Percentiles rank a stretch among this genome's conserved stretches.
Conservation (phyloP, 495 filamentous ascomycete species). For the Hyaloscypha finlandica region DNA sequence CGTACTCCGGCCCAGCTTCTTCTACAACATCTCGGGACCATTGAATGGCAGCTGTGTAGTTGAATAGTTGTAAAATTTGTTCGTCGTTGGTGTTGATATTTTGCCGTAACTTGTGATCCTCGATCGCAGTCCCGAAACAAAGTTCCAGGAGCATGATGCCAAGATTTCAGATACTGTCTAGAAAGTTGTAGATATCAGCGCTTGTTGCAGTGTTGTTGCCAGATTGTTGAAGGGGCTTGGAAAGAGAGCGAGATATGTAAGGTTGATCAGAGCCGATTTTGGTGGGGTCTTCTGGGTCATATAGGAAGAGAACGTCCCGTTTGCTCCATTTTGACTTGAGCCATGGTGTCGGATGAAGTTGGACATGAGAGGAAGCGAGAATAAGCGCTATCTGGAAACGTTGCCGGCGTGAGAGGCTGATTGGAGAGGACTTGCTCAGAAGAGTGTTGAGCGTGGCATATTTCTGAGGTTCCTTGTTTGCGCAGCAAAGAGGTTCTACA, state of each 20-base stretch:
- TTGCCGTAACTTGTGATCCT: conserved; percentile 28
- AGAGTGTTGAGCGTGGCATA: conserved; percentile 30
- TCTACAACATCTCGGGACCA: conserved; percentile 30
- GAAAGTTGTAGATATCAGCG: too few species aligned
- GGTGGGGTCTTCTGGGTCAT: conserved; percentile 12
- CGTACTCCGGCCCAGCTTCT: conserved; percentile 36
- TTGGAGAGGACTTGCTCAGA: conserved; percentile 19
- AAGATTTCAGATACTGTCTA: conserved; percentile 29
- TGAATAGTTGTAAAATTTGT: conserved; percentile 15
- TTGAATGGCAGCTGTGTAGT: conserved; percentile 31
- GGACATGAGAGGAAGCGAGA: conserved; percentile 32
- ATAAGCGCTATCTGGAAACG: conserved; percentile 34
- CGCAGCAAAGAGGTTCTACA: conserved; percentile 25
- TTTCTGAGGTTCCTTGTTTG: conserved; percentile 1
- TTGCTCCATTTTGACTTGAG: conserved; percentile 26
- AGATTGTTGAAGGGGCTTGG: neutral
- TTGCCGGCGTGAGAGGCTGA: conserved; percentile 31
- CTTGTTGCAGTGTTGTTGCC: neutral
- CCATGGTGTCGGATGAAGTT: conserved; percentile 35
- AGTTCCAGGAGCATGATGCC: conserved; percentile 40
- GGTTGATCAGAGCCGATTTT: conserved; percentile 28
- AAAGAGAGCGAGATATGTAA: conserved; percentile 33
- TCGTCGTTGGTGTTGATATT: conserved; percentile 13
- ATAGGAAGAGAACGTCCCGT: conserved; percentile 28
- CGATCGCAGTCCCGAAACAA: conserved; percentile 36